Conservation (phyloP, 371 early-diverging fungal genomes). For the Lichtheimia hyalospora region DNA sequence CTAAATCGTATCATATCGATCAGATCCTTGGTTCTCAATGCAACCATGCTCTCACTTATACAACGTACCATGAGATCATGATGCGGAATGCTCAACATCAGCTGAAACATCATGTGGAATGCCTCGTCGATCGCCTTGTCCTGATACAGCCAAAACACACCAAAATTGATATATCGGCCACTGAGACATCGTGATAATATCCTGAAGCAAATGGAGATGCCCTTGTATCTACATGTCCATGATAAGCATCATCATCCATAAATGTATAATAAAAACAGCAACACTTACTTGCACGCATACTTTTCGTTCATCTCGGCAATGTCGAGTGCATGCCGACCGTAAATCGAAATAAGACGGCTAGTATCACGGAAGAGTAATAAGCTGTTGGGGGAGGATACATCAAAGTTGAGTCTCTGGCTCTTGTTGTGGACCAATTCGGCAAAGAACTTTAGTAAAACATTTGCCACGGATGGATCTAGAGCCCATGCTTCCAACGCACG, state of each 20-base stretch:
- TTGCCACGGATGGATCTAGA: slow-evolving; percentile 61
- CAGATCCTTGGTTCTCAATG: background rate
- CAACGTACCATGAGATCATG: slow-evolving; percentile 66
- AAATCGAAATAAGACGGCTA: slow-evolving; percentile 57
- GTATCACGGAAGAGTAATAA: slow-evolving; percentile 87
- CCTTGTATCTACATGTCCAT: slow-evolving; percentile 73
- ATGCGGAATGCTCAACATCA: slow-evolving; percentile 72
- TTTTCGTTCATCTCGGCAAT: slow-evolving; percentile 23
- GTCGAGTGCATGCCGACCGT: slow-evolving; percentile 35
- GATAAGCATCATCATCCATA: background rate
- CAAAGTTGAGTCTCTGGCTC: slow-evolving; percentile 81
- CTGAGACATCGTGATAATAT: slow-evolving; percentile 70
- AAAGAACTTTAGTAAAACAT: slow-evolving; percentile 73
- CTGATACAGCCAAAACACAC: slow-evolving; percentile 86
- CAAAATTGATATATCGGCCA: slow-evolving; percentile 89
- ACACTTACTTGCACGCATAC: slow-evolving; percentile 26
- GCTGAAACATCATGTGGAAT: slow-evolving; percentile 63
- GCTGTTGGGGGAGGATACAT: slow-evolving; percentile 82
- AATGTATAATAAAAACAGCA: too few species aligned
- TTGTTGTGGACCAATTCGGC: slow-evolving; percentile 80
- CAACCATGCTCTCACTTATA: background rate
- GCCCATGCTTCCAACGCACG: slow-evolving; percentile 71
- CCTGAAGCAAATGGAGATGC: slow-evolving; percentile 72
- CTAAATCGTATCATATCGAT: slow-evolving; percentile 23
- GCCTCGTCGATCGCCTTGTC: slow-evolving; percentile 79